Evolutionary conservation across 106 monocot species (phyloP).

Genomic region (Platanthera zijinensis): DNA sequence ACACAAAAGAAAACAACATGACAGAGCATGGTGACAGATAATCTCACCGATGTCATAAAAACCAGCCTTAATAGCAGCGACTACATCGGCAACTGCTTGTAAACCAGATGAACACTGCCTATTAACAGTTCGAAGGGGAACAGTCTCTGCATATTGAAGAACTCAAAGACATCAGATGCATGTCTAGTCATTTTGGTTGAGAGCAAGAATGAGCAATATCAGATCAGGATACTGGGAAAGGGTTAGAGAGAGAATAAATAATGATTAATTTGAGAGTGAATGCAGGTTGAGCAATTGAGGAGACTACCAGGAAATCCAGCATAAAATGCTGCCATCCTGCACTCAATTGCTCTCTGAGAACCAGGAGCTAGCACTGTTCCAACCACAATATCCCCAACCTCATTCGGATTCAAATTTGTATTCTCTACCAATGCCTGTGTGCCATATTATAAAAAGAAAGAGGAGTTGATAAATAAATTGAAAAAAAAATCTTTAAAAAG

Average conservation of each 20-base stretch:
- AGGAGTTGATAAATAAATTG: background rate
- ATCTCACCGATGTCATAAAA: constrained; percentile 85
- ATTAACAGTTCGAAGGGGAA: constrained; percentile 88
- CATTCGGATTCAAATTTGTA: constrained; percentile 46
- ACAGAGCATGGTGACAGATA: background rate
- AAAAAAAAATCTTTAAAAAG: background rate
- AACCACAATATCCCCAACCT: constrained; percentile 75
- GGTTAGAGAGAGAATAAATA: background rate
- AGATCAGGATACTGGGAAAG: background rate
- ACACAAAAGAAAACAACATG: background rate
- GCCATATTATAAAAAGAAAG: background rate
- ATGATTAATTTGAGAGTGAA: background rate
- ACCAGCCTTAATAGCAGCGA: constrained; percentile 90
- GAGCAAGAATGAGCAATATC: background rate
- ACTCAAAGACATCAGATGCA: background rate
- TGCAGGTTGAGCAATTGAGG: background rate
- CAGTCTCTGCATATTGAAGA: constrained; percentile 51
- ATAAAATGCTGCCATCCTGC: constrained; percentile 74
- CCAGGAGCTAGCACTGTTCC: constrained; percentile 58
- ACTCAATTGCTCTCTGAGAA: constrained; percentile 59
- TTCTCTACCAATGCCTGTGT: constrained; percentile 40
- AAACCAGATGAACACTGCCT: constrained; percentile 95
- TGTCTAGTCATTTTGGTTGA: no score
- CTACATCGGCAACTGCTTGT: constrained; percentile 98
- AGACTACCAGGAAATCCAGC: constrained; percentile 70